phyloP scores from a whole-genome alignment of 257 asterid species.

The Plantago elongata region DNA sequence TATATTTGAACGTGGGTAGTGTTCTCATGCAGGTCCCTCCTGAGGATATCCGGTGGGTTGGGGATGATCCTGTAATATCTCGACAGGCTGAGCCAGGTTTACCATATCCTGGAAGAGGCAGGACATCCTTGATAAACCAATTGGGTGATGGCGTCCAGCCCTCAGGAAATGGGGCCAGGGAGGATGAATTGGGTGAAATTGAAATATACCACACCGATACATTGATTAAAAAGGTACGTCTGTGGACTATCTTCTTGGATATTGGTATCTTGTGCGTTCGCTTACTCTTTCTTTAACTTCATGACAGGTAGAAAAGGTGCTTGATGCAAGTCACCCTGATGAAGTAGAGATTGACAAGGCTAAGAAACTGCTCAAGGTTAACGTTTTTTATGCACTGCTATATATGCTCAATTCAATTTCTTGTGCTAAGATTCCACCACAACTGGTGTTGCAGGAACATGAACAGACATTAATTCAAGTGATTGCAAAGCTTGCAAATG shows the following conservation, averaged over 20 bases:
- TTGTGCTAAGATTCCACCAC: conserved; percentile 15
- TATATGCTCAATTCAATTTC: conserved; percentile 7
- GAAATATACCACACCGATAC: conserved; percentile 89
- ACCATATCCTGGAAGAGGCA: conserved; percentile 49
- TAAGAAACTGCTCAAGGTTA: conserved; percentile 88
- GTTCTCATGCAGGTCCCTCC: conserved; percentile 55
- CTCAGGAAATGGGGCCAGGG: conserved; percentile 42
- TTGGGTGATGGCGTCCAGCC: conserved; percentile 44
- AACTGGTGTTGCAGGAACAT: conserved; percentile 70
- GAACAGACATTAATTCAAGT: conserved; percentile 73
- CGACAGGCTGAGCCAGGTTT: conserved; percentile 44
- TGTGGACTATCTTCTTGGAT: neutral
- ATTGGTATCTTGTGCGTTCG: neutral
- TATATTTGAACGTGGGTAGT: conserved; percentile 4
- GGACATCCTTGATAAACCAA: conserved; percentile 39
- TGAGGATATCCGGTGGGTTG: conserved; percentile 90
- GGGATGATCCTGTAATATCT: conserved; percentile 70
- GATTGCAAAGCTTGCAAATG: conserved; percentile 76
- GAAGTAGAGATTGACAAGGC: conserved; percentile 72
- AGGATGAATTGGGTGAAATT: conserved; percentile 48
- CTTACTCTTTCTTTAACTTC: conserved; percentile 1
- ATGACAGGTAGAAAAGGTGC: conserved; percentile 80
- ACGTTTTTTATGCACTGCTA: neutral
- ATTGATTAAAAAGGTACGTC: conserved; percentile 68
- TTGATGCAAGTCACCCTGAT: conserved; percentile 83